These are phyloP conservation scores for Fusarium buxicola DNA, from an alignment of 2,329 filamentous ascomycete species.

Conservation along the genomic window DNA sequence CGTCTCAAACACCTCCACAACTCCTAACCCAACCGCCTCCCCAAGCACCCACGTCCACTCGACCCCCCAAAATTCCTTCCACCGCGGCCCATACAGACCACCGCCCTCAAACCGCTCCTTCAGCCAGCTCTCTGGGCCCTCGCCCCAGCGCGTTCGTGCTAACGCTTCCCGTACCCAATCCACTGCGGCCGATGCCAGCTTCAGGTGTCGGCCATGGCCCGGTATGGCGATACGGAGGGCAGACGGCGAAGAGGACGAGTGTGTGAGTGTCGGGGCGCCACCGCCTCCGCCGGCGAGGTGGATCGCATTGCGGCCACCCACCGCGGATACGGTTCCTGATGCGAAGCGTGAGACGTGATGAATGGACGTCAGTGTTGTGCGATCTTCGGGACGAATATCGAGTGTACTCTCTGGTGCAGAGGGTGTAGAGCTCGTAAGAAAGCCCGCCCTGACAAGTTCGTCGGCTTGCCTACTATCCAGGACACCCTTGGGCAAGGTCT, in stretches of 20 bases:
- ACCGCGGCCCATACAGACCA: conserved; percentile 57
- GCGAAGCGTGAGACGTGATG: conserved; percentile 72
- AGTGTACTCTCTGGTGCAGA: conserved; percentile 52
- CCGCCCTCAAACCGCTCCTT: conserved; percentile 79
- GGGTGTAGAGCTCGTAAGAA: conserved; percentile 65
- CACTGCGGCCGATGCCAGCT: conserved; percentile 70
- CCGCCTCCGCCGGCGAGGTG: conserved; percentile 71
- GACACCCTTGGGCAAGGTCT: conserved; percentile 43
- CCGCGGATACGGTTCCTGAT: conserved; percentile 75
- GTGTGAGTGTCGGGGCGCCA: conserved; percentile 50
- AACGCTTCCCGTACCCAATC: conserved; percentile 71
- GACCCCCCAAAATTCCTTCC: conserved; percentile 77
- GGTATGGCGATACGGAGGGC: conserved; percentile 71
- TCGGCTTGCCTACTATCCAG: conserved; percentile 63
- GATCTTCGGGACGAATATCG: conserved; percentile 63
- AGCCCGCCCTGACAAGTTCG: conserved; percentile 72
- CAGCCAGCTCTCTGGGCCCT: conserved; percentile 71
- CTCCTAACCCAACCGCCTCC: conserved; percentile 76
- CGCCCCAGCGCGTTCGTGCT: conserved; percentile 68
- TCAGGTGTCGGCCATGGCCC: conserved; percentile 74
- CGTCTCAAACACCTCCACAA: conserved; percentile 81
- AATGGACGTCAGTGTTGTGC: conserved; percentile 68
- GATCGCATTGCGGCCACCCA: conserved; percentile 75
- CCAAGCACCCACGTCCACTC: conserved; percentile 78
- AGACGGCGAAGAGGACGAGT: conserved; percentile 32